Conservation (phyloP, 306 rosid genomes). For the Morella rubra region DNA sequence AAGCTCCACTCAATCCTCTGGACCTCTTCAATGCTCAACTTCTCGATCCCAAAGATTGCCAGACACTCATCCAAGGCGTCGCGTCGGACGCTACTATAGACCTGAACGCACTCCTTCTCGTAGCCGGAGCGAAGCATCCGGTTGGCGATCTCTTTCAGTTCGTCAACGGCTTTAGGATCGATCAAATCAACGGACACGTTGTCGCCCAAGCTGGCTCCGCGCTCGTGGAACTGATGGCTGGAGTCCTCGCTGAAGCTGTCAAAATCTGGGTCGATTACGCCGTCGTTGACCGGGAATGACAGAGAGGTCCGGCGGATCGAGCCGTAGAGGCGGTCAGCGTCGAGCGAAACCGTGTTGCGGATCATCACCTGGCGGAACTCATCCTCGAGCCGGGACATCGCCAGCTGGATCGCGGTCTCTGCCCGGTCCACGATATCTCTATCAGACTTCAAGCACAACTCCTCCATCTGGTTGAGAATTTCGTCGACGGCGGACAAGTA, state of each 20-base stretch:
- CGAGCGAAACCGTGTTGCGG: conserved; percentile 70
- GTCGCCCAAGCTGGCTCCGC: conserved; percentile 71
- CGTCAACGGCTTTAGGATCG: conserved; percentile 62
- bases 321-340: conserved; percentile 65
- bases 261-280: conserved; percentile 49
- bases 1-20: conserved; percentile 76
- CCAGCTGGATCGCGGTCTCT: conserved; percentile 83
- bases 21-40: conserved; percentile 86
- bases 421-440: conserved; percentile 62
- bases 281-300: conserved; percentile 64
- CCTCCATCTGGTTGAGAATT: conserved; percentile 58
- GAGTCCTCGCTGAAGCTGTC: conserved; percentile 67
- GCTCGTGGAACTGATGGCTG: conserved; percentile 64
- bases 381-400: conserved; percentile 87
- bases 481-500: conserved; percentile 81
- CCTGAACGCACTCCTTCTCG: conserved; percentile 87
- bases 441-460: conserved; percentile 49
- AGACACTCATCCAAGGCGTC: conserved; percentile 86
- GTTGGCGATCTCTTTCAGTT: conserved; percentile 72
- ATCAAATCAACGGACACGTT: conserved; percentile 69
- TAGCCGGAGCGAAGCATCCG: conserved; percentile 88
- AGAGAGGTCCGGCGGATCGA: conserved; percentile 62
- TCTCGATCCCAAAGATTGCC: conserved; percentile 74
- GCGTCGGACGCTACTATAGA: conserved; percentile 72
- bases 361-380: conserved; percentile 75